phyloP scores from a whole-genome alignment of 208 protist genomes.

The Blastocrithidia nonstop region DNA sequence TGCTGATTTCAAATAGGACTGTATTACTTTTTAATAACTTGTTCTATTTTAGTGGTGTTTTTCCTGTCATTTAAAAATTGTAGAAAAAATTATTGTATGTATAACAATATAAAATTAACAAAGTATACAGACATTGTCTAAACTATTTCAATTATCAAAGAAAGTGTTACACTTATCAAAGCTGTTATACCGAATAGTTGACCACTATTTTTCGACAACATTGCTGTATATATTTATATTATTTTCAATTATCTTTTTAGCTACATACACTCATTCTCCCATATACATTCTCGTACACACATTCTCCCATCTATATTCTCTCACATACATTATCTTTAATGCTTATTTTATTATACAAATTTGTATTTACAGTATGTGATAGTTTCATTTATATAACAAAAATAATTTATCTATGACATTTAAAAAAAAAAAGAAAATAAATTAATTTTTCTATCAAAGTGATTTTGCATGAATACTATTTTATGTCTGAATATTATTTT shows the following conservation, averaged over 20 bases:
- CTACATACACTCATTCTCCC: conserved; percentile 1
- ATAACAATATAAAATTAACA: too few relatives aligned
- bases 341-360: not conserved
- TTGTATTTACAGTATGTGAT: not conserved
- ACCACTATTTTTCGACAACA: too few relatives aligned
- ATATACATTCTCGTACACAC: conserved; percentile 1
- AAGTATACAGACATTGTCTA: too few relatives aligned
- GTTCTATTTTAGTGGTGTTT: too few relatives aligned
- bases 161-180: too few relatives aligned
- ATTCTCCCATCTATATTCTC: not conserved
- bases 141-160: too few relatives aligned
- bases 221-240: too few relatives aligned
- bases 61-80: too few relatives aligned
- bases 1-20: too few relatives aligned
- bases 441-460: conserved; percentile 1
- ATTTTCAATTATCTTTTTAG: not conserved
- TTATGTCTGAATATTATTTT: conserved; percentile 2
- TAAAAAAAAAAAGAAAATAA: conserved; percentile 1
- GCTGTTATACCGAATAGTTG: too few relatives aligned
- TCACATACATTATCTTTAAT: not conserved
- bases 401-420: not conserved
- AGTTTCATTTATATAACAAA: not conserved
- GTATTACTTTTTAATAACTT: too few relatives aligned
- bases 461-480: conserved; percentile 1
- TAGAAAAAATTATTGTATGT: too few relatives aligned